These are phyloP conservation scores for Tolypocladium ovalisporum DNA, from an alignment of 2,329 filamentous ascomycete genomes.

Conservation along the genomic window DNA sequence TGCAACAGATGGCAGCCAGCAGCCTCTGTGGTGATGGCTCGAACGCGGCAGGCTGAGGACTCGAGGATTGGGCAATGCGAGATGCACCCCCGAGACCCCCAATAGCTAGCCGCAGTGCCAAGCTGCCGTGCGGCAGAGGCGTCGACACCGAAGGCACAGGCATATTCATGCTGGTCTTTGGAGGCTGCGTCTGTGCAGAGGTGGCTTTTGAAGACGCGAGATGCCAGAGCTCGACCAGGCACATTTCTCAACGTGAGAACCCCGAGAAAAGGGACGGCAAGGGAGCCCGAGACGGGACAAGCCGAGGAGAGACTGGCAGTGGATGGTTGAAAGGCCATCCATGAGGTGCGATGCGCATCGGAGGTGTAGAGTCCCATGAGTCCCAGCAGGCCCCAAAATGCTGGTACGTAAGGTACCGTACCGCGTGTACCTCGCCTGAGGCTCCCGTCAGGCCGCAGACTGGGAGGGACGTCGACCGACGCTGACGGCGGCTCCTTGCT, in stretches of 20 bases:
- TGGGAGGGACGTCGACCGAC: not conserved
- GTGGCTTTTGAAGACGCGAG: not conserved
- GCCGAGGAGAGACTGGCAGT: not conserved
- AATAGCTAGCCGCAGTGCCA: not conserved
- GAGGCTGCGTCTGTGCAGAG: not conserved
- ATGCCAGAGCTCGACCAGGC: not conserved
- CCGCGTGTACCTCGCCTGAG: no score
- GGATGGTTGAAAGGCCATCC: not conserved
- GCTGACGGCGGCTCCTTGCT: not conserved
- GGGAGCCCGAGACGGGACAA: not conserved
- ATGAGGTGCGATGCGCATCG: not conserved
- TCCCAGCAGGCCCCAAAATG: no score
- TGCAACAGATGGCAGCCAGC: no score
- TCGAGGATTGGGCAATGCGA: not conserved
- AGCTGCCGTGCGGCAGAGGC: not conserved
- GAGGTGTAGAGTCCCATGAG: no score
- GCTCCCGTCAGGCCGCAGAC: not conserved
- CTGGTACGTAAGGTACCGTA: no score
- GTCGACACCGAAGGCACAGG: not conserved
- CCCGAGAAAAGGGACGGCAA: not conserved
- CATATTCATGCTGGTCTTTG: not conserved
- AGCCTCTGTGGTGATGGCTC: not conserved
- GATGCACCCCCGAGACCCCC: not conserved
- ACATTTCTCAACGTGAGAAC: no score
- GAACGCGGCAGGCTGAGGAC: not conserved